Conservation (phyloP, 2,329 filamentous ascomycete genomes). For the Aspergillus persii region DNA sequence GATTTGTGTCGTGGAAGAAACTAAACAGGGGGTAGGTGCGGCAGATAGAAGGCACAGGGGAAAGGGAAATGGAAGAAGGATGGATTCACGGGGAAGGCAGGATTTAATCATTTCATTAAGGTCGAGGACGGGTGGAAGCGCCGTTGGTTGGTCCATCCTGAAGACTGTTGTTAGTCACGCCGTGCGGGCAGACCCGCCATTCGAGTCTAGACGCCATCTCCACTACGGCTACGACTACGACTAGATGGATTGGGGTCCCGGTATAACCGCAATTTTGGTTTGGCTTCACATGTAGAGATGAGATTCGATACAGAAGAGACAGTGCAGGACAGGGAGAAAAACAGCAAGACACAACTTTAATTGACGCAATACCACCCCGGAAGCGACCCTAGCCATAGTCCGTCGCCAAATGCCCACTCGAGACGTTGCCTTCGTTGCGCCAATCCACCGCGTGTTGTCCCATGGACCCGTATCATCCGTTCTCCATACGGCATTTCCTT, state of each 20-base stretch:
- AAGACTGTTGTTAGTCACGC: not conserved
- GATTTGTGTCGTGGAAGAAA: too few relatives aligned
- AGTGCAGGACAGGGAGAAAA: conserved; percentile 11
- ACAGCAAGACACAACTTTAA: conserved; percentile 22
- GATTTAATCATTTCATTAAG: not conserved
- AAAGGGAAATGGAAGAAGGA: not conserved
- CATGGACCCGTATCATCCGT: conserved; percentile 10
- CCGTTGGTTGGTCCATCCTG: not conserved
- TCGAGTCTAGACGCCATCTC: not conserved
- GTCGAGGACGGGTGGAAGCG: not conserved
- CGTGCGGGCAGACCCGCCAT: not conserved
- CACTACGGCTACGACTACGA: too few relatives aligned
- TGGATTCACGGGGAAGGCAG: not conserved
- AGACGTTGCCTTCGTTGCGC: conserved; percentile 12
- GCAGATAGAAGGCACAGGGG: not conserved
- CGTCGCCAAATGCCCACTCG: conserved; percentile 34
- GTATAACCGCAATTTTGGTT: not conserved
- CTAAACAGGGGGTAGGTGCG: not conserved
- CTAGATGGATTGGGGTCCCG: too few relatives aligned
- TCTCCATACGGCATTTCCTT: conserved; percentile 7
- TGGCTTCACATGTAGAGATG: conserved; percentile 6
- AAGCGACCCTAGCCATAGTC: conserved; percentile 48
- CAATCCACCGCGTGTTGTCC: conserved; percentile 8
- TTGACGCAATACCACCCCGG: conserved; percentile 47
- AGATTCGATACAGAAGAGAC: conserved; percentile 10